Conservation (phyloP, 352 stramenopile genomes). For the Bremia lactucae region DNA sequence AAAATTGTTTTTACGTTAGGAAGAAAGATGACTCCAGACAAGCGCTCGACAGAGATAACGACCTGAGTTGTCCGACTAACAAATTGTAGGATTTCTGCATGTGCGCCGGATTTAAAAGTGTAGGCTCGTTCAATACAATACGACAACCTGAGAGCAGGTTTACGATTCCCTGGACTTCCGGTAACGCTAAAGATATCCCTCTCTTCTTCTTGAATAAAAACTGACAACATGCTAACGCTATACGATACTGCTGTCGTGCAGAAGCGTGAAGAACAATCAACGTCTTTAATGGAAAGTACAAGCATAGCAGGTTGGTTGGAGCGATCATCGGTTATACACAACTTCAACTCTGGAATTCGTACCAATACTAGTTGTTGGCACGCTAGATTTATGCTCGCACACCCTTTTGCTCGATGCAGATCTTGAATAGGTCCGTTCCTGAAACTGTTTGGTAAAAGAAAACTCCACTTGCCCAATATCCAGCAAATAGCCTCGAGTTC, state of each 20-base stretch:
- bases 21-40: slow-evolving; percentile 34
- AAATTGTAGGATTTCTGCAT: slow-evolving; percentile 10
- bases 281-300: slow-evolving; percentile 19
- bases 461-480: slow-evolving; percentile 69
- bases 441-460: slow-evolving; percentile 44
- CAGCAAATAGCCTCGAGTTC: slow-evolving; percentile 61
- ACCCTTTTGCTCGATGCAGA: slow-evolving; percentile 19
- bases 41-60: slow-evolving; percentile 20
- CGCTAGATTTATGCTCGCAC: slow-evolving; percentile 13
- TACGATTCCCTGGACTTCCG: slow-evolving; percentile 27
- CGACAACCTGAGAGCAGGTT: slow-evolving; percentile 30
- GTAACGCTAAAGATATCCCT: slow-evolving; percentile 25
- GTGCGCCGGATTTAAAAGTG: slow-evolving; percentile 7
- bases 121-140: slow-evolving; percentile 38
- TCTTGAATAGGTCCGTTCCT: slow-evolving; percentile 14
- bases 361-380: slow-evolving; percentile 25
- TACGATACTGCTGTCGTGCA: slow-evolving; percentile 28
- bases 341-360: slow-evolving; percentile 19
- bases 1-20: slow-evolving; percentile 31
- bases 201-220: slow-evolving; percentile 24
- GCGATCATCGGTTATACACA: slow-evolving; percentile 24
- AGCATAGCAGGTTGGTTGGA: slow-evolving; percentile 11
- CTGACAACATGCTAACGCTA: slow-evolving; percentile 16
- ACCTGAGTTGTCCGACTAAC: slow-evolving; percentile 11
- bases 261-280: slow-evolving; percentile 22